Conservation (phyloP, 139 green algal genomes). For the Bryopsis sp. region DNA sequence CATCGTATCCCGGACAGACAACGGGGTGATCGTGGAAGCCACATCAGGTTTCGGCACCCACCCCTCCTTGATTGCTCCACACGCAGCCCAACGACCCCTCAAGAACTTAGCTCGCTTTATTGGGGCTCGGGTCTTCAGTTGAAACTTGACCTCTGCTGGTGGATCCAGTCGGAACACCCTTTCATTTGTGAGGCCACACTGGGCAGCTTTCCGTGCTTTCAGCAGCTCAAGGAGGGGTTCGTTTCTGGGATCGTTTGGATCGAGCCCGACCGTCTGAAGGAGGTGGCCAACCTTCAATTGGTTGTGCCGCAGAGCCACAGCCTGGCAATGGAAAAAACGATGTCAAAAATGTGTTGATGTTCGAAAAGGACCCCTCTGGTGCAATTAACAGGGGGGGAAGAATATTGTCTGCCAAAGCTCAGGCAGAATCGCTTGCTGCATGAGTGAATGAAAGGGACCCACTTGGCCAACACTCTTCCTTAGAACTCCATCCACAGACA, state of each 20-base stretch:
- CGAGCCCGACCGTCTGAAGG: constrained; percentile 31
- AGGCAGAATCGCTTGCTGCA: too few relatives aligned
- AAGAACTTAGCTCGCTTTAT: neutral
- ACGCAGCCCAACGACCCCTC: neutral
- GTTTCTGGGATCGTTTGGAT: constrained; percentile 54
- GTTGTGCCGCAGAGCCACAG: constrained; percentile 7
- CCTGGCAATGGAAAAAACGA: constrained; percentile 1
- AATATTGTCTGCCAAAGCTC: too few relatives aligned
- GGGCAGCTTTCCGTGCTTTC: constrained; percentile 31
- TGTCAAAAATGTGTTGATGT: too few relatives aligned
- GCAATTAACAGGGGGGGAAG: too few relatives aligned
- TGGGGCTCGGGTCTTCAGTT: neutral
- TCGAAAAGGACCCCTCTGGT: too few relatives aligned
- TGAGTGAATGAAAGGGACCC: too few relatives aligned
- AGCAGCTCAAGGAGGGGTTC: constrained; percentile 49
- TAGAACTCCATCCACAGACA: neutral
- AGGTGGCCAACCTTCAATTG: constrained; percentile 30
- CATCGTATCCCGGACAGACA: neutral
- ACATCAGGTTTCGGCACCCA: neutral
- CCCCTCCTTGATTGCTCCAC: neutral
- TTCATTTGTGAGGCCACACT: neutral
- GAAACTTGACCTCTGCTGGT: neutral
- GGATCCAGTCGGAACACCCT: neutral
- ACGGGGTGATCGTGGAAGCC: neutral
- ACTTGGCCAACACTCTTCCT: neutral